Conservation (phyloP, 495 filamentous ascomycete species). For the Neurospora discreta region DNA sequence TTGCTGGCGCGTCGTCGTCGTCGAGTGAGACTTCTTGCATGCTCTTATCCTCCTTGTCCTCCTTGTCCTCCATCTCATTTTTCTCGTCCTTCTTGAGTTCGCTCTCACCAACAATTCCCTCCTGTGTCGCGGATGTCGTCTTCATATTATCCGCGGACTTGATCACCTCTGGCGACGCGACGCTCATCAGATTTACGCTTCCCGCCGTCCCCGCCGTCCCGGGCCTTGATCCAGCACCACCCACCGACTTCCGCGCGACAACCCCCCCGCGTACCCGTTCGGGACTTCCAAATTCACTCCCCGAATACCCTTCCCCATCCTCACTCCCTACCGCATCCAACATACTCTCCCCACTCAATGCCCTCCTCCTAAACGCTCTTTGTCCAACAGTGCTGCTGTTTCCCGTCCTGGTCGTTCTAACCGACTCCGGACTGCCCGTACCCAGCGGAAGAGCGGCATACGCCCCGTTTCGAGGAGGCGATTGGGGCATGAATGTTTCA, state of each 20-base stretch:
- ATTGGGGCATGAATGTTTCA: neutral
- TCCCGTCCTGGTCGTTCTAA: neutral
- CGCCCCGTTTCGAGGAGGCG: neutral
- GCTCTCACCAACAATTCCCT: neutral
- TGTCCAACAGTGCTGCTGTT: neutral
- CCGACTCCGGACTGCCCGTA: neutral
- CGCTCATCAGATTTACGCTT: neutral
- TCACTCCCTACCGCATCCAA: neutral
- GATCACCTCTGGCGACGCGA: neutral
- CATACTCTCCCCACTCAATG: neutral
- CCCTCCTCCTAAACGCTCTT: neutral
- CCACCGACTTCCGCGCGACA: neutral
- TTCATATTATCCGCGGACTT: no score
- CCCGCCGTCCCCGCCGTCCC: neutral
- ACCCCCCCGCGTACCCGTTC: neutral
- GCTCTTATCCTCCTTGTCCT: neutral
- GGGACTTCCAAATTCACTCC: neutral
- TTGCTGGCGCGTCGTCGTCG: neutral
- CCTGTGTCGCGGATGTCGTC: neutral
- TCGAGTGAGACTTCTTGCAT: neutral
- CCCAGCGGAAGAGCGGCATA: neutral
- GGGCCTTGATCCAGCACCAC: neutral
- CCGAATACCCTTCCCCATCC: neutral
- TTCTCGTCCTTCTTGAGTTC: neutral
- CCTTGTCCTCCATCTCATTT: neutral